These are phyloP conservation scores for Teunomyces panamensis DNA, from an alignment of 805 yeast genomes.

Conservation along the genomic window DNA sequence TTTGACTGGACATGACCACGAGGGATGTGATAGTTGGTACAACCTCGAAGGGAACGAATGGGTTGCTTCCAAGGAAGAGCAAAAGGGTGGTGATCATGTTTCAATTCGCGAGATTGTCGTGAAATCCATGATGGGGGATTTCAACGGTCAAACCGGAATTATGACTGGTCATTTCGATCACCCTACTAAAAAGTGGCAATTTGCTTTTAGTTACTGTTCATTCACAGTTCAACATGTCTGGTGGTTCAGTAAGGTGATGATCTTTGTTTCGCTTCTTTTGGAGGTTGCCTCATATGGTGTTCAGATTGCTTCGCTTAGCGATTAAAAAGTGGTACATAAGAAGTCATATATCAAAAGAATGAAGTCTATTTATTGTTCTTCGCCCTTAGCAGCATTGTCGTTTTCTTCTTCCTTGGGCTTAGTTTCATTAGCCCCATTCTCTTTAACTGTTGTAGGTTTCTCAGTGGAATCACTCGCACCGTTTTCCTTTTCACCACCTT, in stretches of 20 bases:
- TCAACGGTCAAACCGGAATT: slow-evolving; percentile 82
- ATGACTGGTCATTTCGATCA: slow-evolving; percentile 66
- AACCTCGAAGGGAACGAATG: slow-evolving; percentile 48
- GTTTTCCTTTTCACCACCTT: slow-evolving; percentile 4
- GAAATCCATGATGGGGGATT: slow-evolving; percentile 95
- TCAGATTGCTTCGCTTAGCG: not conserved
- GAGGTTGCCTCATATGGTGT: not conserved
- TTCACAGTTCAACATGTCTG: slow-evolving; percentile 88
- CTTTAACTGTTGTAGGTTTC: not conserved
- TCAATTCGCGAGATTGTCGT: slow-evolving; percentile 77
- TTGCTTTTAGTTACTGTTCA: slow-evolving; percentile 70
- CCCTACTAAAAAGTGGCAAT: slow-evolving; percentile 51
- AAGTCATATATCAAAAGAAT: not conserved
- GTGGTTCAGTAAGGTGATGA: slow-evolving; percentile 78
- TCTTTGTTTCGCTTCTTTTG: slow-evolving; percentile 28
- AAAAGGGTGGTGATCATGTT: slow-evolving; percentile 20
- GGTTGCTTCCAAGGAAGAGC: slow-evolving; percentile 51
- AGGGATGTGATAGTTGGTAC: slow-evolving; percentile 80
- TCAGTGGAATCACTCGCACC: not conserved
- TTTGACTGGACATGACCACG: slow-evolving; percentile 94
- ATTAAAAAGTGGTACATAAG: not conserved
- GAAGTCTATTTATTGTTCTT: not conserved
- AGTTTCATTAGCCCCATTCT: slow-evolving; percentile 5
- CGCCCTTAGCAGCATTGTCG: slow-evolving; percentile 5
- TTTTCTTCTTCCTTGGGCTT: slow-evolving; percentile 3